A percentile compares a stretch with the other conserved stretches of the same genome.
Conservation (phyloP, 129 eudicot species). For the Ambrosia artemisiifolia region DNA sequence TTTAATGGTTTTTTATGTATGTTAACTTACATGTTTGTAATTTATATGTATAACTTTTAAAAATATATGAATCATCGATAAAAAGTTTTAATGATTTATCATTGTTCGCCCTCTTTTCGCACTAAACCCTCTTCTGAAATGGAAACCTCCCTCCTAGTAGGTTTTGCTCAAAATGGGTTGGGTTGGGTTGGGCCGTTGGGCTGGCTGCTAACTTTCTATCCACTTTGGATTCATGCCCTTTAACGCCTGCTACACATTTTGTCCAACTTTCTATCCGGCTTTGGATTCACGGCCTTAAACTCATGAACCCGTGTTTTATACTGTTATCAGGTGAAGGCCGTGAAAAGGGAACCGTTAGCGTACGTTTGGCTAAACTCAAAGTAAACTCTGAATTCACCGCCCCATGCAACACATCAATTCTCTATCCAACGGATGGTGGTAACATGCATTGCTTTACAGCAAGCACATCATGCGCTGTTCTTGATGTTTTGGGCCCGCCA, state of each 20-base stretch:
- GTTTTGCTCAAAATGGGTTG: not conserved
- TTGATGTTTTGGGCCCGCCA: slow-evolving; percentile 91
- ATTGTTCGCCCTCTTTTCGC: too few relatives aligned
- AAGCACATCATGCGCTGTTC: slow-evolving; percentile 68
- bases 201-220: too few relatives aligned
- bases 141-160: not conserved
- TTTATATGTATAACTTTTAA: too few relatives aligned
- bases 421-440: slow-evolving; percentile 84
- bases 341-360: slow-evolving; percentile 7
- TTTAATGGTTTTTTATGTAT: too few relatives aligned
- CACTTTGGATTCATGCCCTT: too few relatives aligned
- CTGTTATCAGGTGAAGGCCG: slow-evolving; percentile 17
- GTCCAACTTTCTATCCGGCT: not conserved
- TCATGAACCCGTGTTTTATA: not conserved
- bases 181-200: not conserved
- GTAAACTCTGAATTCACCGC: slow-evolving; percentile 56
- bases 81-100: too few relatives aligned
- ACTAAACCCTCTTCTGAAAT: too few relatives aligned
- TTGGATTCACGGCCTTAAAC: not conserved
- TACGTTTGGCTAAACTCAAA: slow-evolving; percentile 63
- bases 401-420: slow-evolving; percentile 64
- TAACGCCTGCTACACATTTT: not conserved
- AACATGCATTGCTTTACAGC: slow-evolving; percentile 91
- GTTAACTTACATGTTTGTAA: too few relatives aligned
- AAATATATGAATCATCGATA: too few relatives aligned